Evolutionary conservation across 768 basidiomycete genomes (phyloP).

Genomic region (Trametopsis cervina): DNA sequence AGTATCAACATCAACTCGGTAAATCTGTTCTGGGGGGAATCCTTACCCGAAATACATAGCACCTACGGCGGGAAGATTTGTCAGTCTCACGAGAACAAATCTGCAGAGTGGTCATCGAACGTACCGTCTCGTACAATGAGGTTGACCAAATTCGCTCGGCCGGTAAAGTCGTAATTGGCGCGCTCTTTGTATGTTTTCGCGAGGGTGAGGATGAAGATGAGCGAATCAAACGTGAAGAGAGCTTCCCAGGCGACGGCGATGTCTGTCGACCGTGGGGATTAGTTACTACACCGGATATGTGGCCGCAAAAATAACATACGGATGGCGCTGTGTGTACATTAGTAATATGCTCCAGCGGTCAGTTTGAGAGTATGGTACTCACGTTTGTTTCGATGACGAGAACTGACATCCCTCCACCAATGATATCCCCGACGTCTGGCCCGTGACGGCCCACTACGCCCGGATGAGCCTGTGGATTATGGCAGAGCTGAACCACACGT

Average conservation of each 20-base stretch:
- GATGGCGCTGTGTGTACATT: too few species aligned
- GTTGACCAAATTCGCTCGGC: slow-evolving; percentile 26
- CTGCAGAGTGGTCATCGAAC: slow-evolving; percentile 10
- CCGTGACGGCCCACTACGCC: slow-evolving; percentile 38
- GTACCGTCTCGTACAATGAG: slow-evolving; percentile 45
- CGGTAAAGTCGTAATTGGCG: slow-evolving; percentile 1
- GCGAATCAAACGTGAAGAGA: slow-evolving; percentile 40
- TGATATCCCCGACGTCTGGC: slow-evolving; percentile 20
- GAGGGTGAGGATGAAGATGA: slow-evolving; percentile 45
- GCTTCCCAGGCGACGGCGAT: slow-evolving; percentile 44
- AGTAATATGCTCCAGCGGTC: too few species aligned
- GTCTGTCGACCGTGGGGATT: slow-evolving; percentile 15
- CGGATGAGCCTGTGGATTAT: slow-evolving; percentile 15
- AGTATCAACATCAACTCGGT: too few species aligned
- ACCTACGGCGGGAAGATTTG: slow-evolving; percentile 31
- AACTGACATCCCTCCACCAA: slow-evolving; percentile 19
- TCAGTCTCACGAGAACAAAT: too few species aligned
- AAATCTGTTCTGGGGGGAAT: too few species aligned
- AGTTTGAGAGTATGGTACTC: too few species aligned
- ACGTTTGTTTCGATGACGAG: slow-evolving; percentile 16
- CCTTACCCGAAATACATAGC: slow-evolving; percentile 52
- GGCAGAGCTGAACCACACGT: too few species aligned
- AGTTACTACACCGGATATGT: too few species aligned
- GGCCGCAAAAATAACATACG: too few species aligned
- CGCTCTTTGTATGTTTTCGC: slow-evolving; percentile 34